Percentiles rank a stretch among this genome's conserved stretches.
These are phyloP conservation scores for Trichomonas gallinae DNA, from an alignment of 208 protist species.

Conservation along the genomic window DNA sequence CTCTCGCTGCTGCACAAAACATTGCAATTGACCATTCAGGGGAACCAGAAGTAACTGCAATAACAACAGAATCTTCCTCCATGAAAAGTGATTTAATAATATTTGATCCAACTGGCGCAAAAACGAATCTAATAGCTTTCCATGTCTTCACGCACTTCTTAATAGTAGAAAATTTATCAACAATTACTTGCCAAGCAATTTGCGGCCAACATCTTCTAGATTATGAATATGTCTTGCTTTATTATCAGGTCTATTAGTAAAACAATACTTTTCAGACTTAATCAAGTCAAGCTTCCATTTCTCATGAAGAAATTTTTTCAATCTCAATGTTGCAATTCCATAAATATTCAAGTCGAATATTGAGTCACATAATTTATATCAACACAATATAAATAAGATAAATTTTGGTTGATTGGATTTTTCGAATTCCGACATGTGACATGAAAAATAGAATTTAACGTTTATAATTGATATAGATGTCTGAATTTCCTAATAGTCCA, in stretches of 20 bases:
- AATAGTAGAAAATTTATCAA: background rate
- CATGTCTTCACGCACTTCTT: background rate
- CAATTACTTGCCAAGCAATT: background rate
- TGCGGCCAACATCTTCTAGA: background rate
- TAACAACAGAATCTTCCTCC: background rate
- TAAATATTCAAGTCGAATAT: background rate
- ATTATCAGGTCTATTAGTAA: background rate
- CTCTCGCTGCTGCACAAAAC: background rate
- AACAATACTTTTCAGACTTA: background rate
- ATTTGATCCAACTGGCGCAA: background rate
- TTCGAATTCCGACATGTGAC: too few species aligned
- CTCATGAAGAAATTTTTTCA: background rate
- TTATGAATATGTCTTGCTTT: background rate
- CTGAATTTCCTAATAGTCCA: background rate
- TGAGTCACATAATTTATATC: too few species aligned
- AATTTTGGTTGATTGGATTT: too few species aligned
- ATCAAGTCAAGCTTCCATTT: background rate
- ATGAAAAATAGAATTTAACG: background rate
- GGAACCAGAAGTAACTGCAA: background rate
- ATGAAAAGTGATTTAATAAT: background rate
- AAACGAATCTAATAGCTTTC: background rate
- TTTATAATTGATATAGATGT: background rate
- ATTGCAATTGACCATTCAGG: background rate
- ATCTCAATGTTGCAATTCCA: background rate
- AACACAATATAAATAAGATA: too few species aligned